A percentile compares a stretch with the other conserved stretches of the same genome.
phyloP scores from a whole-genome alignment of 176 grass and related monocot genomes.

The Triticum aestivum region DNA sequence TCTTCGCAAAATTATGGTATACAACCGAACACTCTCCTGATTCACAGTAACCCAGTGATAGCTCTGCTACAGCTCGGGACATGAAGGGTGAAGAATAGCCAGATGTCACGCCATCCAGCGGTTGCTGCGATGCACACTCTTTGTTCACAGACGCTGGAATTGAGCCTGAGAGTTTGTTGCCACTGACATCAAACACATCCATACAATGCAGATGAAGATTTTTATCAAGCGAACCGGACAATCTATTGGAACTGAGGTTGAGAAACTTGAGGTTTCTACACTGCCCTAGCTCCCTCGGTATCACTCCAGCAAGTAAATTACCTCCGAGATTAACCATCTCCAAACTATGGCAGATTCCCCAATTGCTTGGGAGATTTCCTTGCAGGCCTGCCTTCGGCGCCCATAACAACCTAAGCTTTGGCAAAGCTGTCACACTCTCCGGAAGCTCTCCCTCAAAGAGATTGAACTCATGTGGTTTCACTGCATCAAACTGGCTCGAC shows the following conservation, averaged over 20 bases:
- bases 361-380: constrained; percentile 47
- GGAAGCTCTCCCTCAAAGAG: constrained; percentile 47
- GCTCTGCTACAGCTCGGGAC: constrained; percentile 26
- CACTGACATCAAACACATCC: constrained; percentile 56
- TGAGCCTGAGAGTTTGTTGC: constrained; percentile 51
- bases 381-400: constrained; percentile 36
- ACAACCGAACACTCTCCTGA: constrained; percentile 45
- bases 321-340: constrained; percentile 55
- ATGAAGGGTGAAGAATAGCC: constrained; percentile 50
- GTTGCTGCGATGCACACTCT: constrained; percentile 16
- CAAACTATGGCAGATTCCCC: constrained; percentile 49
- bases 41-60: constrained; percentile 14
- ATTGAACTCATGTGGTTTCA: constrained; percentile 54
- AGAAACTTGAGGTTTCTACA: constrained; percentile 63
- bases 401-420: constrained; percentile 55
- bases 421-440: constrained; percentile 47
- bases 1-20: constrained; percentile 85
- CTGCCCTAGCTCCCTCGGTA: constrained; percentile 40
- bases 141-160: constrained; percentile 47
- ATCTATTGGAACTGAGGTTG: constrained; percentile 55
- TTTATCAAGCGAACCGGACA: constrained; percentile 41
- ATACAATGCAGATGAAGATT: constrained; percentile 52
- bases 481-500: constrained; percentile 54
- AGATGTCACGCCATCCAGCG: constrained; percentile 19
- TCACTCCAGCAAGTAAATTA: constrained; percentile 49